Percentiles rank a stretch among this genome's conserved stretches.
Evolutionary conservation across 371 early-diverging fungal species (phyloP).

Genomic region (Mucor ambiguus): DNA sequence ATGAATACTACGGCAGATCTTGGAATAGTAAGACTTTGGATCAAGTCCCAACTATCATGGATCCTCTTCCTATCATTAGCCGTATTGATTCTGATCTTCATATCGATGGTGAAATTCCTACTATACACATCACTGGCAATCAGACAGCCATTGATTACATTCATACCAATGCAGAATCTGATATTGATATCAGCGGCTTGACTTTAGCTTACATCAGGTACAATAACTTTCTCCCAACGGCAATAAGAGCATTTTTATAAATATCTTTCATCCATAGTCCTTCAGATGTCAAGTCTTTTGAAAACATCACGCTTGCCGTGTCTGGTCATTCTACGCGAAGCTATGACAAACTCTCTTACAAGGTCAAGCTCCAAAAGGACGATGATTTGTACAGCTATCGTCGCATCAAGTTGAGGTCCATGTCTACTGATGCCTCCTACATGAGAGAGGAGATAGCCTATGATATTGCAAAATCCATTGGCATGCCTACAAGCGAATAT

Average conservation of each 20-base stretch:
- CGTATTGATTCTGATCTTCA: conserved; percentile 25
- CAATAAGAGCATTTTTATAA: not conserved
- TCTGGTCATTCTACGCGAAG: conserved; percentile 32
- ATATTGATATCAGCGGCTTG: conserved; percentile 14
- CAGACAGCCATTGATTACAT: conserved; percentile 23
- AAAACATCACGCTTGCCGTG: conserved; percentile 19
- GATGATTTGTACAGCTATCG: conserved; percentile 31
- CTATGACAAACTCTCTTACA: conserved; percentile 28
- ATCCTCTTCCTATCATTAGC: conserved; percentile 18
- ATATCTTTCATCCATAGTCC: not conserved
- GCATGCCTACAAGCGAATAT: conserved; percentile 41
- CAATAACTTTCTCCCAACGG: not conserved
- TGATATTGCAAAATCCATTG: conserved; percentile 45
- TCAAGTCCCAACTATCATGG: conserved; percentile 9
- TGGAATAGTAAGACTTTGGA: conserved; percentile 16
- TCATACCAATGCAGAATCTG: conserved; percentile 20
- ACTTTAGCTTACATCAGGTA: conserved; percentile 41
- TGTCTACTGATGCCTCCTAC: conserved; percentile 48
- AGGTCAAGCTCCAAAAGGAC: conserved; percentile 28
- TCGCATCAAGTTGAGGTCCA: conserved; percentile 36
- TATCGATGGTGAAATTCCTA: conserved; percentile 30
- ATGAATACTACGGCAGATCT: conserved; percentile 27
- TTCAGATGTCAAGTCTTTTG: conserved; percentile 6
- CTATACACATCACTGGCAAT: conserved; percentile 23
- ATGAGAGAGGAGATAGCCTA: conserved; percentile 54